Base-by-base conservation (phyloP, 257 asterid species). In the Nicotiana knightiana region DNA sequence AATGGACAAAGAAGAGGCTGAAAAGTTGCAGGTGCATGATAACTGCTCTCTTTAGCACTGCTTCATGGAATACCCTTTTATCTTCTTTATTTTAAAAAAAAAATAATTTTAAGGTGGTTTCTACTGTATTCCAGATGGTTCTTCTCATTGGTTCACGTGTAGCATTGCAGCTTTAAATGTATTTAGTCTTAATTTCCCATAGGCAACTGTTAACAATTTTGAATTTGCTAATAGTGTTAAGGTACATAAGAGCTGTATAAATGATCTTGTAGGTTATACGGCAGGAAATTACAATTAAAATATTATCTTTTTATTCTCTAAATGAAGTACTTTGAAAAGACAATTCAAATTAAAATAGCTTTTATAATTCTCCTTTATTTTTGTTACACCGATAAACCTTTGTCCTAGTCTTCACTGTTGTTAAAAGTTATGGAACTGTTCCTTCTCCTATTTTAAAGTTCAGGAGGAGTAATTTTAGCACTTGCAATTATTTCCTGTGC, bases 1-100 rank as follows among this genome's bases (percentile, higher is more conserved):
- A 26, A 94, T 96, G 98, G 97, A 96, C 90, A 88, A 79, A 84
- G 95, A 92, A 85, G 99, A 96, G 86, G 99, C 92, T 71, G 90
- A 91, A 81, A 96, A 91, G 83, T 88, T 96, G 85, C 97, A 93
- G 97, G 98, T 96, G 83, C 82, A 80, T 67, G 53, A 66, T 59
- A 46, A 35, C 59, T 67, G 67, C 82, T 71, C 51, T 59, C 61
- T 28, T 82, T 66, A 48, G 63, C 28, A 75, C 43, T 75, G 28
- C 46, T 75, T 51, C 63, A 28, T 4, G 28, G 63, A 75, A 16
- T 16, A 28, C 64, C 46, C 39, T 28, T 51, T 3, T 70, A 11
- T 21, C 6, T 26, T 7, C 15, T 73, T 71, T 6, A 17, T 6
- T 13, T 0, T 0, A 7, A 8, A 43, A 39, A 43, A 43, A 48